phyloP scores from a whole-genome alignment of 805 yeast genomes.

The Ogataea trehalophila region DNA sequence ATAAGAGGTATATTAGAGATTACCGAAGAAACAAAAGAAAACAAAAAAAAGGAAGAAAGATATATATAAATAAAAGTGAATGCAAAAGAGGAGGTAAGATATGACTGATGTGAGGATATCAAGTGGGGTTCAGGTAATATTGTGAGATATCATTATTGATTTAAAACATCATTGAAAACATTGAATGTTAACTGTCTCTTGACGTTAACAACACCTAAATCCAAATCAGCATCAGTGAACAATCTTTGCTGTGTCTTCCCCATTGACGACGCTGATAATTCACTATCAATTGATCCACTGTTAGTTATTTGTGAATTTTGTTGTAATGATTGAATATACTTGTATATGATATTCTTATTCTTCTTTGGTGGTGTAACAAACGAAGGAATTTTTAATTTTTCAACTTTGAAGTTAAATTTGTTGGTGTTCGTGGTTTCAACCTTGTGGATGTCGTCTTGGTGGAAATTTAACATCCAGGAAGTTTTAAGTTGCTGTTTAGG shows the following conservation, averaged over 20 bases:
- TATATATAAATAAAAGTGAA: too few relatives aligned
- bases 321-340: slow-evolving; percentile 13
- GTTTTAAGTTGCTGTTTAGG: slow-evolving; percentile 17
- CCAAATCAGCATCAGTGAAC: slow-evolving; percentile 7
- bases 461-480: slow-evolving; percentile 14
- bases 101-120: too few relatives aligned
- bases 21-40: too few relatives aligned
- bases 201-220: background rate
- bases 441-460: background rate
- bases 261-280: background rate
- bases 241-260: background rate
- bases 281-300: background rate
- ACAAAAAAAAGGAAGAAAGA: too few relatives aligned
- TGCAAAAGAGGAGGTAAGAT: too few relatives aligned
- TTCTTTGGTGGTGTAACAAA: slow-evolving; percentile 21
- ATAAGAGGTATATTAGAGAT: too few relatives aligned
- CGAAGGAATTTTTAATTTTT: slow-evolving; percentile 13
- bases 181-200: slow-evolving; percentile 11
- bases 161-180: slow-evolving; percentile 9
- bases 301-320: background rate
- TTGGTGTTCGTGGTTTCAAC: background rate
- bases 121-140: too few relatives aligned
- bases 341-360: slow-evolving; percentile 10
- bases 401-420: background rate
- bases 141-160: background rate